Base-by-base conservation (phyloP, 139 green algal genomes). In the Protoeuglena noctilucae region DNA sequence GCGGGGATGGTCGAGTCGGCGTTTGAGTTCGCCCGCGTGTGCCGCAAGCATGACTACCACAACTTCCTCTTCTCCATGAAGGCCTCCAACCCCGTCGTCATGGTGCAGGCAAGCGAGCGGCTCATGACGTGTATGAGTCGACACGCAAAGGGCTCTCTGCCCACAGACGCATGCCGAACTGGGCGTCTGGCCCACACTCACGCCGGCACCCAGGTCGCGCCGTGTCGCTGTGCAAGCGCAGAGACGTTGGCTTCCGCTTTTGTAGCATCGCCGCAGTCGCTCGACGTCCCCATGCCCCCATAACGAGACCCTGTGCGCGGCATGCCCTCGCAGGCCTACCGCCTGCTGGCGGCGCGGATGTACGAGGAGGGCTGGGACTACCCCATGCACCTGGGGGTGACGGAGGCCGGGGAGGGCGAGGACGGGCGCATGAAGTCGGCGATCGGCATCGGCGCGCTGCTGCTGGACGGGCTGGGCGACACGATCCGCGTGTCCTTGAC, bases 11-110 rank as follows among this genome's bases (percentile, higher is more conserved):
- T 97, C 24, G 79, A 93, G 67, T 83, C 62, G 1, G 90, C 89
- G 1, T 93, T 96, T 60, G 89, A 98, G 74, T 96, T 96, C 73
- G 87, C 89, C 3, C 78, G 92, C 45, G 86, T 98, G 57, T 95
- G 86, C 74, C 77, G 89, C 63, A 89, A 94, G 68, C 58, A 82
- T 25, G 90, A 96, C 79, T 98, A 92, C 81, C 90, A 98, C 76
- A 98, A 98, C 77, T 96, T 98, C 54, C 49, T 96, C 30, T 98
- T 98, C 76, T 89, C 73, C 64, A 98, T 98, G 90, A 98, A 98
- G 80, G 88, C 89, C 17, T 88, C 73, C 68, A 97, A 97, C 72
- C 87, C 89, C 1, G 66, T 95, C 56, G 86, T 97, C 48, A 97
- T 97, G 89, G 86, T 95, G 27, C 58, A 74, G 54, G n/a, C n/a